These are phyloP conservation scores for Phialemoniopsis sp. DNA, from an alignment of 2,329 filamentous ascomycete genomes.

Conservation along the genomic window DNA sequence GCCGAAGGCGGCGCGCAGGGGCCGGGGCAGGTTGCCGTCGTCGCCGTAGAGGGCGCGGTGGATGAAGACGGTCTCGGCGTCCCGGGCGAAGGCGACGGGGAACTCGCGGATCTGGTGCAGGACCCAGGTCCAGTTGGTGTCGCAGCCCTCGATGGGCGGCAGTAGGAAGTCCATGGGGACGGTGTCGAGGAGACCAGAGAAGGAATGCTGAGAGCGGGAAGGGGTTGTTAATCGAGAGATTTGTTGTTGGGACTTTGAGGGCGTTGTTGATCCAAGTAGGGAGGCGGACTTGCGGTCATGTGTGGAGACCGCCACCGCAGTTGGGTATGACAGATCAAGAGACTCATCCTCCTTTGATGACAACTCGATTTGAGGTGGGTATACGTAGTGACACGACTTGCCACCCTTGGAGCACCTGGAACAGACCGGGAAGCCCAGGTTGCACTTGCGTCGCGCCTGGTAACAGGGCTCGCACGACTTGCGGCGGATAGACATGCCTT, in stretches of 20 bases:
- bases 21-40: neutral
- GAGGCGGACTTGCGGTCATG: too few relatives aligned
- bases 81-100: conserved; percentile 1
- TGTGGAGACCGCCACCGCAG: too few relatives aligned
- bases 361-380: conserved; percentile 1
- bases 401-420: neutral
- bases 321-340: too few relatives aligned
- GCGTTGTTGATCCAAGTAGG: too few relatives aligned
- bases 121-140: conserved; percentile 1
- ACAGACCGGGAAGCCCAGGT: conserved; percentile 1
- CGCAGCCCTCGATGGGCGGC: too few relatives aligned
- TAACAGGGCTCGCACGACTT: conserved; percentile 5
- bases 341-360: too few relatives aligned
- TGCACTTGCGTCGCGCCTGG: conserved; percentile 2
- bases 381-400: conserved; percentile 3
- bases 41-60: conserved; percentile 4
- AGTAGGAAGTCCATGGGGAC: neutral
- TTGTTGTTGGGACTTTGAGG: too few relatives aligned
- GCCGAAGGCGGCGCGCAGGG: conserved; percentile 5
- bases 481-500: conserved; percentile 4
- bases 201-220: too few relatives aligned
- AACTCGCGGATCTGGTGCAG: conserved; percentile 1
- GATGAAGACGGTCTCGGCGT: conserved; percentile 1
- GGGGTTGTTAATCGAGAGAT: neutral
- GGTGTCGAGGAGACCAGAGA: neutral